Percentiles rank a stretch among this genome's conserved stretches.
Evolutionary conservation across 352 stramenopile species (phyloP).

Genomic region (Halophytophthora batemanensis): DNA sequence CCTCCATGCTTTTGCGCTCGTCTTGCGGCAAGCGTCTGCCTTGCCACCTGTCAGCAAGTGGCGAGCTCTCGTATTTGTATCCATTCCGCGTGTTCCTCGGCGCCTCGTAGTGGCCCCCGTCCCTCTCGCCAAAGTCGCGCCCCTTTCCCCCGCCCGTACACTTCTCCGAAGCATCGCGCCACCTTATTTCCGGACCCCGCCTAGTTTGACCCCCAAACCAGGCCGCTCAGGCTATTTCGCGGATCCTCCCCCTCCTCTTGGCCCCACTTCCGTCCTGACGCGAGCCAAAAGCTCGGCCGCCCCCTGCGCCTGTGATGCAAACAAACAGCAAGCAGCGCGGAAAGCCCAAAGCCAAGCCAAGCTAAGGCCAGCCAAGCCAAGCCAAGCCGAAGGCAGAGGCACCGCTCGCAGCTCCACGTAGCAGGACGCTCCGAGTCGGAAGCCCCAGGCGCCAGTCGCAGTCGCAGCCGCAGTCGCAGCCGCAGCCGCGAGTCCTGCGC

Average conservation of each 20-base stretch:
- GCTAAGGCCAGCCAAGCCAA: constrained; percentile 4
- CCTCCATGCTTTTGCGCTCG: too few species aligned
- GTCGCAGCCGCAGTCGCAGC: too few species aligned
- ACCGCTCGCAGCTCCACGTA: neutral
- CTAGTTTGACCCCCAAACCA: neutral
- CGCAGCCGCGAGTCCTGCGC: neutral
- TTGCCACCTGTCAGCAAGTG: neutral
- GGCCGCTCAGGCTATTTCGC: too few species aligned
- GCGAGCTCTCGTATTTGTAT: neutral
- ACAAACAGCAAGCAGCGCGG: constrained; percentile 11
- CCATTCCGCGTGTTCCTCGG: neutral
- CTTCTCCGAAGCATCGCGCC: neutral
- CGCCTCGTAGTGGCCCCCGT: too few species aligned
- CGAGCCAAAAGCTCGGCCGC: neutral
- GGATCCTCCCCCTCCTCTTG: too few species aligned
- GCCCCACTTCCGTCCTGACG: too few species aligned
- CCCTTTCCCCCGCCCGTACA: neutral
- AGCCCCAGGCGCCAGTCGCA: too few species aligned
- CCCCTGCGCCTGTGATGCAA: neutral
- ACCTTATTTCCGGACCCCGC: neutral
- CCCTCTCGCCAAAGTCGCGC: too few species aligned
- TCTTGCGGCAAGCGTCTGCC: too few species aligned
- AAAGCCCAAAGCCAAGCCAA: constrained; percentile 9
- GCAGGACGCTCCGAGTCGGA: too few species aligned
- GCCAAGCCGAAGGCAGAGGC: too few species aligned